These are phyloP conservation scores for Rhazya stricta DNA, from an alignment of 257 asterid species.

Conservation along the genomic window DNA sequence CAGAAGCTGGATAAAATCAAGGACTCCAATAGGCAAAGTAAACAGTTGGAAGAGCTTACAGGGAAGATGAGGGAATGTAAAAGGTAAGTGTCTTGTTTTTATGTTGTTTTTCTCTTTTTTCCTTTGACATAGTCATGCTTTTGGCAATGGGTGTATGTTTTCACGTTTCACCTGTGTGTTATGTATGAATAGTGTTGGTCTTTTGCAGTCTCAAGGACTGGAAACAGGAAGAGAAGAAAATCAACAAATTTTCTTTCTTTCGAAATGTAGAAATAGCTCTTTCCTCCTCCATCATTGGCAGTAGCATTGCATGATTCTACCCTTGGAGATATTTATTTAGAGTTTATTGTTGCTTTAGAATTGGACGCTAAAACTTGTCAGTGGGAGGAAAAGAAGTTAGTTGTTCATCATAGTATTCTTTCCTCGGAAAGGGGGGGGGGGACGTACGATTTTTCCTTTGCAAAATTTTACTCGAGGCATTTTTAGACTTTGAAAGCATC, in stretches of 20 bases:
- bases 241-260: not conserved
- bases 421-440: not conserved
- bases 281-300: not conserved
- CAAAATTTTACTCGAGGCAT: not conserved
- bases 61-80: conserved; percentile 96
- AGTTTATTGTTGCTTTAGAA: not conserved
- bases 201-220: not conserved
- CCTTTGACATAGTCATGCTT: not conserved
- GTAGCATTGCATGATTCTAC: not conserved
- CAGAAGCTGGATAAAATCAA: conserved; percentile 90
- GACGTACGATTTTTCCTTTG: not conserved
- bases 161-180: not conserved
- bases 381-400: not conserved
- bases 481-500: not conserved
- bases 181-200: not conserved
- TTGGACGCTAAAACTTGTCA: not conserved
- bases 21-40: conserved; percentile 85
- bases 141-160: not conserved
- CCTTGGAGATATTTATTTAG: not conserved
- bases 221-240: not conserved
- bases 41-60: conserved; percentile 89
- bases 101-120: not conserved
- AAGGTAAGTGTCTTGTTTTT: conserved; percentile 38
- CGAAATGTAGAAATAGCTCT: not conserved
- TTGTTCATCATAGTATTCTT: not conserved